Conservation (phyloP, 768 basidiomycete species). For the Auricularia heimuer region DNA sequence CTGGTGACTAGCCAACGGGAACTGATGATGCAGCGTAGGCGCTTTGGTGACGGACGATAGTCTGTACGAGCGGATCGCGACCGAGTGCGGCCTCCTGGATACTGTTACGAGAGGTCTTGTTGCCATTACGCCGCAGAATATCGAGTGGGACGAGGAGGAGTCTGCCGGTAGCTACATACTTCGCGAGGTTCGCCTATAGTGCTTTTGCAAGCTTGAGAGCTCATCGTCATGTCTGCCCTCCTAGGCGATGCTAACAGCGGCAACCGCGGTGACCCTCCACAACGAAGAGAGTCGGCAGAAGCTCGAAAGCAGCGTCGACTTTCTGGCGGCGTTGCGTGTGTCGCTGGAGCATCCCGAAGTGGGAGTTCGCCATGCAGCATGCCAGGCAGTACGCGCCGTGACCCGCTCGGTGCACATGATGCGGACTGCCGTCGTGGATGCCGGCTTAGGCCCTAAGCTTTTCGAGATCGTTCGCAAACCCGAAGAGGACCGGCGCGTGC, state of each 20-base stretch:
- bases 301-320: conserved; percentile 47
- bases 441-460: conserved; percentile 63
- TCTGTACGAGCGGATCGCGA: conserved; percentile 54
- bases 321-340: conserved; percentile 45
- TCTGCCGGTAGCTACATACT: conserved; percentile 46
- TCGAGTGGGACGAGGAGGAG: conserved; percentile 62
- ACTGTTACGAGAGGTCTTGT: conserved; percentile 44
- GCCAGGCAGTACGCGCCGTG: conserved; percentile 75
- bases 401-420: conserved; percentile 71
- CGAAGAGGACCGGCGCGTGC: conserved; percentile 61
- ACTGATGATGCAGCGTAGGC: conserved; percentile 19
- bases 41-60: conserved; percentile 63
- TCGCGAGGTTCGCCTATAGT: conserved; percentile 45
- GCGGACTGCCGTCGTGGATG: conserved; percentile 77
- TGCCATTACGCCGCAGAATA: conserved; percentile 38
- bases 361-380: conserved; percentile 77
- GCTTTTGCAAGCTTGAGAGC: background rate
- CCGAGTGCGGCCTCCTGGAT: conserved; percentile 56
- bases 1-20: background rate
- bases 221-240: background rate
- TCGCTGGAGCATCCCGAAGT: conserved; percentile 52
- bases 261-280: conserved; percentile 64
- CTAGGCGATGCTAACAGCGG: conserved; percentile 63
- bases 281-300: conserved; percentile 62
- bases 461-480: conserved; percentile 46